Conservation (phyloP, 2,329 filamentous ascomycete species). For the Fusarium xylarioides region DNA sequence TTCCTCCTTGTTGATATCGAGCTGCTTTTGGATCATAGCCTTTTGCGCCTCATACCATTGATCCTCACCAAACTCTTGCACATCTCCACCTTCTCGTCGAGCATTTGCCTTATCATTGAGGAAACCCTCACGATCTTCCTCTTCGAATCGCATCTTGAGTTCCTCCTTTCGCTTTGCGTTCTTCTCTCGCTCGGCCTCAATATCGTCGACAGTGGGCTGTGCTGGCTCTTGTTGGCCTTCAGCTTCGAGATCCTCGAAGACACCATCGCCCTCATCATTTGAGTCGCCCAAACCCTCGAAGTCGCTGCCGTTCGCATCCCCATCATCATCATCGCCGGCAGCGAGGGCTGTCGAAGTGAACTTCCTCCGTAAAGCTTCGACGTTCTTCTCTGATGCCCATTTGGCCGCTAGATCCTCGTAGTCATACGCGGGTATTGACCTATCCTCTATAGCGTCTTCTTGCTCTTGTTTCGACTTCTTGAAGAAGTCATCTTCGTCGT, state of each 20-base stretch:
- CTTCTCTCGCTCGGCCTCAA: conserved; percentile 89
- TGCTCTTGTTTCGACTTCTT: conserved; percentile 70
- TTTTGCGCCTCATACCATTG: conserved; percentile 99
- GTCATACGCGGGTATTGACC: conserved; percentile 80
- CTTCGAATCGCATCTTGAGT: conserved; percentile 91
- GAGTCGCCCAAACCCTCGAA: conserved; percentile 66
- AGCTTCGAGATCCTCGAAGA: conserved; percentile 67
- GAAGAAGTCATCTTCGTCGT: conserved; percentile 71
- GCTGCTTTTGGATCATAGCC: conserved; percentile 91
- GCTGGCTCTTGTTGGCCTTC: conserved; percentile 70
- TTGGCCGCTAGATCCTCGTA: conserved; percentile 84
- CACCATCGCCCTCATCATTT: conserved; percentile 62
- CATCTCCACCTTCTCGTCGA: conserved; percentile 71
- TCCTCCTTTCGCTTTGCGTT: conserved; percentile 96
- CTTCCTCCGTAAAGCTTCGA: conserved; percentile 76
- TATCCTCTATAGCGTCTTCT: conserved; percentile 80
- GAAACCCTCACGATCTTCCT: conserved; percentile 97
- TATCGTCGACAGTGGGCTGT: conserved; percentile 56
- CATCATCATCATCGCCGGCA: conserved; percentile 45
- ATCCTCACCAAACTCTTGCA: conserved; percentile 92
- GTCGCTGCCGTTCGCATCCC: conserved; percentile 58
- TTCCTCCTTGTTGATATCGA: conserved; percentile 95
- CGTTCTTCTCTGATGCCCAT: conserved; percentile 82
- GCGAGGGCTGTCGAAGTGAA: conserved; percentile 76
- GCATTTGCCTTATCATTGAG: conserved; percentile 87